These are phyloP conservation scores for Linderniella brevidens DNA, from an alignment of 257 asterid species.

Conservation along the genomic window DNA sequence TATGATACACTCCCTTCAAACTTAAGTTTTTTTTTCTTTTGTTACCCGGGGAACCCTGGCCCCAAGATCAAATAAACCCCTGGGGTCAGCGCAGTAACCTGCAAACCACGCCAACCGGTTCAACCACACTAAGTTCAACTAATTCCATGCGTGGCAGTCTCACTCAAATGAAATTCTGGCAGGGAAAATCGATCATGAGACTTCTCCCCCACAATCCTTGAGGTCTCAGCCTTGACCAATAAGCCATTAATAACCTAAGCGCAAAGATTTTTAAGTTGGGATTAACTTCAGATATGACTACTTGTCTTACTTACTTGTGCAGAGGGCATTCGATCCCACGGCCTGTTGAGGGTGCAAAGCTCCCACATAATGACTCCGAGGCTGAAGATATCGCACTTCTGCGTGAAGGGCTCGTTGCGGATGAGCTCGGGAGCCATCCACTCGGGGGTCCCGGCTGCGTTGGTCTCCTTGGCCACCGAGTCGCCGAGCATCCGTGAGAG, in stretches of 20 bases:
- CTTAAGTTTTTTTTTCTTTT: too few species aligned
- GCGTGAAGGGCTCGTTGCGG: constrained; percentile 81
- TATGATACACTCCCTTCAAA: too few species aligned
- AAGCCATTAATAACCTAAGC: too few species aligned
- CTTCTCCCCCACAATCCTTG: too few species aligned
- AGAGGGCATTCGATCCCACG: constrained; percentile 79
- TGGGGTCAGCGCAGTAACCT: too few species aligned
- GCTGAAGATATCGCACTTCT: constrained; percentile 77
- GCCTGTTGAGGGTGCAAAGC: constrained; percentile 64
- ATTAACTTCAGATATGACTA: too few species aligned
- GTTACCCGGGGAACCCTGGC: too few species aligned
- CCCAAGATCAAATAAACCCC: too few species aligned
- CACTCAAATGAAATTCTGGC: too few species aligned
- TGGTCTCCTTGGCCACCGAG: constrained; percentile 38
- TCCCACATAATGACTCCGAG: constrained; percentile 91
- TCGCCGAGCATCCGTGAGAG: constrained; percentile 50
- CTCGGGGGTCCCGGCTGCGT: constrained; percentile 89
- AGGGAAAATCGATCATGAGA: too few species aligned
- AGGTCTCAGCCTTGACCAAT: too few species aligned
- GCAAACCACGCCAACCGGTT: too few species aligned
- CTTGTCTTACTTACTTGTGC: constrained; percentile 30
- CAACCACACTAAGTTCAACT: background rate
- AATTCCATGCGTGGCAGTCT: background rate
- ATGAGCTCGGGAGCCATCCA: constrained; percentile 98
- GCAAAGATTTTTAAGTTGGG: background rate